Conservation (phyloP, 768 basidiomycete species). For the Neoboletus magnificus region DNA sequence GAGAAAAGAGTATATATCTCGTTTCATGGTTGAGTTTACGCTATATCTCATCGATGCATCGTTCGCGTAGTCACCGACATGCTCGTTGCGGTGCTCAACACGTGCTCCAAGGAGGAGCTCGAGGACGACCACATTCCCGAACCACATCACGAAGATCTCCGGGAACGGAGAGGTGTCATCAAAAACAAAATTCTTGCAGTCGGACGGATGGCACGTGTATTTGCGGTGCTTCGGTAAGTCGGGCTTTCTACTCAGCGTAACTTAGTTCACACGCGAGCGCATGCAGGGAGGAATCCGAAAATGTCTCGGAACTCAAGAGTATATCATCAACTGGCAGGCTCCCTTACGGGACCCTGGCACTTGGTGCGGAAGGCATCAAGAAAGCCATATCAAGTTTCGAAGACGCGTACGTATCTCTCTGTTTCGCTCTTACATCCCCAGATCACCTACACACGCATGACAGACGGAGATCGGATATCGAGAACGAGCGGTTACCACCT, state of each 20-base stretch:
- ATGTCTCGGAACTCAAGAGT: slow-evolving; percentile 69
- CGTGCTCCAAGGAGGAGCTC: slow-evolving; percentile 93
- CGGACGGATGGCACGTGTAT: slow-evolving; percentile 65
- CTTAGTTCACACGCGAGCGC: neutral
- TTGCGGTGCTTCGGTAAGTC: slow-evolving; percentile 59
- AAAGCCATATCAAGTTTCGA: slow-evolving; percentile 65
- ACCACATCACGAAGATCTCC: slow-evolving; percentile 26
- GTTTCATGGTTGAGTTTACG: neutral
- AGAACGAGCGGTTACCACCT: slow-evolving; percentile 29
- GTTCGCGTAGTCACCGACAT: slow-evolving; percentile 82
- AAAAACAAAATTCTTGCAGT: slow-evolving; percentile 73
- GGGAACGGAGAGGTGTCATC: slow-evolving; percentile 52
- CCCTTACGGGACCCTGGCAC: slow-evolving; percentile 53
- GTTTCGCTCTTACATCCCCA: neutral
- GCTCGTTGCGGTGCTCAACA: slow-evolving; percentile 93
- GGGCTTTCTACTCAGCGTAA: no score
- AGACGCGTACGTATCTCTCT: slow-evolving; percentile 51
- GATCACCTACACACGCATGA: neutral
- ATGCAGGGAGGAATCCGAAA: slow-evolving; percentile 59
- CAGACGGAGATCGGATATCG: slow-evolving; percentile 27
- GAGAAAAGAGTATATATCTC: slow-evolving; percentile 78
- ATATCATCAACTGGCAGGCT: slow-evolving; percentile 48
- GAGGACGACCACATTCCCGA: slow-evolving; percentile 56
- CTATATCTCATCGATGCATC: neutral
- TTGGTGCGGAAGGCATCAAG: slow-evolving; percentile 70